Evolutionary conservation across 306 rosid genomes (phyloP).

Genomic region (Delonix regia): DNA sequence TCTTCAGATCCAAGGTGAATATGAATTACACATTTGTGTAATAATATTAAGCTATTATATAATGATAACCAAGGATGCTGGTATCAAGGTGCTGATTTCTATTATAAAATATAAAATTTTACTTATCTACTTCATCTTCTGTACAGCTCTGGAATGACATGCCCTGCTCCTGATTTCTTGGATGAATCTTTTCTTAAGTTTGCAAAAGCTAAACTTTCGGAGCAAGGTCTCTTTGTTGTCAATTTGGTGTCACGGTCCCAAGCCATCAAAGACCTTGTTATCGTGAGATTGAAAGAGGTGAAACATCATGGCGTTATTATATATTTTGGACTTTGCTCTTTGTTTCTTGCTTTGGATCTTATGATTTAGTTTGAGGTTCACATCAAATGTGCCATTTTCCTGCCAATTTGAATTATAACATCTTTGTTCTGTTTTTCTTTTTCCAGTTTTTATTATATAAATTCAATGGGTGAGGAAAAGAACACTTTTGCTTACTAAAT

Average conservation of each 20-base stretch:
- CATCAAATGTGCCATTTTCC: neutral
- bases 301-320: conserved; percentile 25
- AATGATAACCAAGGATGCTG: conserved; percentile 1
- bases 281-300: conserved; percentile 81
- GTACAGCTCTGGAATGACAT: conserved; percentile 82
- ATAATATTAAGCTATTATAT: conserved; percentile 12
- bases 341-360: neutral
- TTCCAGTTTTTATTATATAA: conserved; percentile 1
- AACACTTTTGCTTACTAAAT: too few species aligned
- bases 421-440: neutral
- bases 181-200: conserved; percentile 74
- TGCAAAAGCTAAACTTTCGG: conserved; percentile 67
- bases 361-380: conserved; percentile 3
- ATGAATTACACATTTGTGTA: conserved; percentile 27
- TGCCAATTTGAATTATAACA: neutral
- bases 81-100: neutral
- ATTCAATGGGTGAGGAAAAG: neutral
- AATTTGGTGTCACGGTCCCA: conserved; percentile 89
- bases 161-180: conserved; percentile 84
- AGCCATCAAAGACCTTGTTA: conserved; percentile 63
- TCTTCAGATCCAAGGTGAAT: conserved; percentile 87
- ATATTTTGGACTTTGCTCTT: neutral
- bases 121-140: conserved; percentile 25
- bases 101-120: conserved; percentile 28
- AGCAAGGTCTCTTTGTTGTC: conserved; percentile 76